These are phyloP conservation scores for Kuraishia cidri DNA, from an alignment of 805 yeast species.

Conservation along the genomic window DNA sequence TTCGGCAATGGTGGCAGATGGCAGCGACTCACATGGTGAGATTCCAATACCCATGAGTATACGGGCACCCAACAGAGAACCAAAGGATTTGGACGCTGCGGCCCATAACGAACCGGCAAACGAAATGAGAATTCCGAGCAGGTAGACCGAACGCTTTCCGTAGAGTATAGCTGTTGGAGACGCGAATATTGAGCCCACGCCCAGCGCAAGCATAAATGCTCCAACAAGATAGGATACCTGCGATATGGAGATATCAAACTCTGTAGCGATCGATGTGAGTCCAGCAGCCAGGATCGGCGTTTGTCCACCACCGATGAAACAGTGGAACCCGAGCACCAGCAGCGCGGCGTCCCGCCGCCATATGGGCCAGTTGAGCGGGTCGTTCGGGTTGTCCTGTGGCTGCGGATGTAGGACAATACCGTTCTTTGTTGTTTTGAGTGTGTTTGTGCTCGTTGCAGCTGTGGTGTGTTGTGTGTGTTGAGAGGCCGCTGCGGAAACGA, in stretches of 20 bases:
- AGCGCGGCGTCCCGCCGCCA: slow-evolving; percentile 50
- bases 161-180: slow-evolving; percentile 48
- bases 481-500: background rate
- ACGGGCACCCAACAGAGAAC: slow-evolving; percentile 47
- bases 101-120: slow-evolving; percentile 47
- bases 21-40: slow-evolving; percentile 52
- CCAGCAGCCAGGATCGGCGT: slow-evolving; percentile 55
- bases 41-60: slow-evolving; percentile 52
- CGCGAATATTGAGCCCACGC: slow-evolving; percentile 48
- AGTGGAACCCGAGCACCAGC: slow-evolving; percentile 43
- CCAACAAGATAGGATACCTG: slow-evolving; percentile 47
- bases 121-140: slow-evolving; percentile 36
- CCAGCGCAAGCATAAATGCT: slow-evolving; percentile 47
- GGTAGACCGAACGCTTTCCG: slow-evolving; percentile 50
- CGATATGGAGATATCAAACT: slow-evolving; percentile 31
- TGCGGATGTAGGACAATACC: slow-evolving; percentile 53
- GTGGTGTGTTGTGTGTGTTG: background rate
- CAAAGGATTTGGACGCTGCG: slow-evolving; percentile 37
- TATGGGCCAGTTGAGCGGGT: slow-evolving; percentile 58
- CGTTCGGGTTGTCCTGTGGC: slow-evolving; percentile 55
- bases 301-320: slow-evolving; percentile 55
- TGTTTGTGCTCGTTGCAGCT: slow-evolving; percentile 1
- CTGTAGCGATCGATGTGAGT: slow-evolving; percentile 26
- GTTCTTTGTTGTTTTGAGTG: slow-evolving; percentile 32
- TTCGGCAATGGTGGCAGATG: slow-evolving; percentile 53